Evolutionary conservation across 2,329 filamentous ascomycete species (phyloP).

Genomic region (Daldinia sp.): DNA sequence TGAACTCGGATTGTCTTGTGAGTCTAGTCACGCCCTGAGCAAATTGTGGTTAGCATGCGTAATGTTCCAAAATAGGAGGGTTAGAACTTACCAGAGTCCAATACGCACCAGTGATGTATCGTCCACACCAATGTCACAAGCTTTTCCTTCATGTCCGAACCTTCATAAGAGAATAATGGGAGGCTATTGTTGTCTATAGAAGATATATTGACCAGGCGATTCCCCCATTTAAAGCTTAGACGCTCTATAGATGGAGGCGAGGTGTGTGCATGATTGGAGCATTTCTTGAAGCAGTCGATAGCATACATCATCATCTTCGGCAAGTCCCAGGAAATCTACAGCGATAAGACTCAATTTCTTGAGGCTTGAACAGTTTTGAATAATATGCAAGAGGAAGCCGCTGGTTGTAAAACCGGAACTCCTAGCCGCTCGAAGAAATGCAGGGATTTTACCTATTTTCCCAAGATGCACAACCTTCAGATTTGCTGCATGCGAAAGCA

Average conservation of each 20-base stretch:
- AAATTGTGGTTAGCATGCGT: too few relatives aligned
- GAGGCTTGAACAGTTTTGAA: conserved; percentile 23
- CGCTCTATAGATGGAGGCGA: conserved; percentile 18
- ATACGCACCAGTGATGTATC: too few relatives aligned
- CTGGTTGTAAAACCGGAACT: not conserved
- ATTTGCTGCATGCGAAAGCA: conserved; percentile 13
- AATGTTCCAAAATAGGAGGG: too few relatives aligned
- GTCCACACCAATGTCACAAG: conserved; percentile 1
- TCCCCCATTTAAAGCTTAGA: too few relatives aligned
- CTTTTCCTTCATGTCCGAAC: conserved; percentile 17
- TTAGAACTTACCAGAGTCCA: too few relatives aligned
- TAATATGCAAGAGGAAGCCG: conserved; percentile 5
- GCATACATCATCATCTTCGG: not conserved
- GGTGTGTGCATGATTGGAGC: not conserved
- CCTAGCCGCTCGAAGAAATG: conserved; percentile 23
- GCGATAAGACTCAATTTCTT: conserved; percentile 9
- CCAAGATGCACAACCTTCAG: conserved; percentile 7
- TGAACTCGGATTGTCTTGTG: too few relatives aligned
- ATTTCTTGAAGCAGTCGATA: not conserved
- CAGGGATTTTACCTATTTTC: not conserved
- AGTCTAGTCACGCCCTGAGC: too few relatives aligned
- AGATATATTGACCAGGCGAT: too few relatives aligned
- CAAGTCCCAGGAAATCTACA: not conserved
- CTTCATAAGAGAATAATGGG: conserved; percentile 17
- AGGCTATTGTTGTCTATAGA: not conserved